Base-by-base conservation (phyloP, 441 rosid genomes). In the Isatis lusitanica region DNA sequence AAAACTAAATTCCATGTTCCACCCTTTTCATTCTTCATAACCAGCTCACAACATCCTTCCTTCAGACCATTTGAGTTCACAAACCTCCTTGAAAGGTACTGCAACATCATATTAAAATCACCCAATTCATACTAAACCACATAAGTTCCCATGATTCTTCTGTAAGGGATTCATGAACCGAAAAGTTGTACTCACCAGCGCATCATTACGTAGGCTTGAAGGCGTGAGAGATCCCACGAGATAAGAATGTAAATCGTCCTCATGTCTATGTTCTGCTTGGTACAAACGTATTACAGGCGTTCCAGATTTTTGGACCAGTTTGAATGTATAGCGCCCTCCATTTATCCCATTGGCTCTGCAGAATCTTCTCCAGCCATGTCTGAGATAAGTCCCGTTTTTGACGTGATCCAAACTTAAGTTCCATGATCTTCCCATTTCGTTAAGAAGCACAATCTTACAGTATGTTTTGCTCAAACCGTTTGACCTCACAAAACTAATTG, bases 361-460 rank as follows among this genome's bases (percentile, higher is more conserved):
- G 47, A 74, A 74, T 1, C 31, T 51, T 67, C 68, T 74, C 73
- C 68, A 74, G 46, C 78, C 73, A 11, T 39, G n/a, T 60, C 56
- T 67, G 28, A 67, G n/a, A 51, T 35, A 74, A 60, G 68, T 40
- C 46, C 73, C 55, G 6, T 9, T 0, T 57, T 58, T 58, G 61
- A 12, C 3, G 17, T 66, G 67, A 36, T 6, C 43, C 18, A 74
- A 56, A 42, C 16, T 59, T 52, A 60, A 60, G 5, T 18, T 74
- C 78, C 78, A 74, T 7, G 68, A 74, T 33, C 71, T 74, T 74
- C 68, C 78, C 63, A 2, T 42, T 33, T 60, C 48, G 15, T 74
- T 61, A 50, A 60, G 63, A 60, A 74, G 68, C 40, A 26, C 40
- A 4, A 74, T 16, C 24, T 68, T 51, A 60, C 63, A 21, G 10